Evolutionary conservation across 305 asterid genomes (phyloP).

Genomic region (Rubia occidens): DNA sequence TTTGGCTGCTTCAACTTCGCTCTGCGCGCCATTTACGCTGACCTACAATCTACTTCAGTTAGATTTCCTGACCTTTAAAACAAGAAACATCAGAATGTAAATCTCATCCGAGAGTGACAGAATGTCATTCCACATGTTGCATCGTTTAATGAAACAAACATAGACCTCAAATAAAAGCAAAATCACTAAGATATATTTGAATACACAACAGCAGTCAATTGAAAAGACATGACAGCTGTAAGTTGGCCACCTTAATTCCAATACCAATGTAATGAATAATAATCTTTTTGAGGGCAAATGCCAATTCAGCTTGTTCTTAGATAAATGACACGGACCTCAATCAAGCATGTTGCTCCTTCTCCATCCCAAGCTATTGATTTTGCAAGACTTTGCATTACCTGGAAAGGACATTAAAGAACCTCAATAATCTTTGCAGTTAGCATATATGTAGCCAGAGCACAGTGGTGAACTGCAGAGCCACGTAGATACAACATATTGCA

Average conservation of each 20-base stretch:
- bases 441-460: background rate
- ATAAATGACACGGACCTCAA: constrained; percentile 55
- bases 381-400: constrained; percentile 99
- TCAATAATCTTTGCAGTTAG: background rate
- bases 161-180: background rate
- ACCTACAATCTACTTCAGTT: constrained; percentile 39
- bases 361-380: constrained; percentile 99
- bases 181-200: background rate
- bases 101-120: background rate
- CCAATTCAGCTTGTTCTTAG: background rate
- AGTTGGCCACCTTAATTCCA: background rate
- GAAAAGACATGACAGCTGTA: background rate
- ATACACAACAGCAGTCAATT: background rate
- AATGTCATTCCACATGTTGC: background rate
- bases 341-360: constrained; percentile 98
- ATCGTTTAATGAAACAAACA: background rate
- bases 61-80: background rate
- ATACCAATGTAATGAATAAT: background rate
- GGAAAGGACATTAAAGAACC: constrained; percentile 19
- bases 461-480: background rate
- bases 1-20: constrained; percentile 80
- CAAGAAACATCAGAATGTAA: background rate
- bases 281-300: background rate
- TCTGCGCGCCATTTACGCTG: constrained; percentile 61
- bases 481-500: background rate